Conservation (phyloP, 257 asterid genomes). For the Jacaranda copaia region DNA sequence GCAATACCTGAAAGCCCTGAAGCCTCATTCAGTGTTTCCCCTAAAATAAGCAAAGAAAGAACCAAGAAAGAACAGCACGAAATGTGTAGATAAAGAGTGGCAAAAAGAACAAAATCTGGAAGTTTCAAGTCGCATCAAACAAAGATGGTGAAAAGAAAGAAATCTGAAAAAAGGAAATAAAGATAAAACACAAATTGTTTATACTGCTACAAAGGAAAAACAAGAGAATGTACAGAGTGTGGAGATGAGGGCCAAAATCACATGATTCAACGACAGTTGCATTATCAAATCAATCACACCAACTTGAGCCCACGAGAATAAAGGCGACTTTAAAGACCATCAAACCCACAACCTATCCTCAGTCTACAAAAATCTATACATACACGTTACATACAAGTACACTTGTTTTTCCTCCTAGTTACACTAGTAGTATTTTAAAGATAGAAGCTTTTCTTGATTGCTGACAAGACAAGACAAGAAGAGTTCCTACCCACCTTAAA, state of each 20-base stretch:
- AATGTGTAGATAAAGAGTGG: constrained; percentile 28
- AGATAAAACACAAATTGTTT: constrained; percentile 5
- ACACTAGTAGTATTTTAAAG: constrained; percentile 21
- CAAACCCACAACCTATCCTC: constrained; percentile 36
- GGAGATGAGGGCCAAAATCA: constrained; percentile 50
- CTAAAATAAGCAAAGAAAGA: constrained; percentile 38
- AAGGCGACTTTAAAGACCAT: constrained; percentile 59
- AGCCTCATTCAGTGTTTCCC: background rate
- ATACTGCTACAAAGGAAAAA: constrained; percentile 9
- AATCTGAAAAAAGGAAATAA: background rate
- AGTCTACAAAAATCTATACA: constrained; percentile 3
- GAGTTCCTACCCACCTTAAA: constrained; percentile 48
- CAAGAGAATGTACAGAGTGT: constrained; percentile 50
- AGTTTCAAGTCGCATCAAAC: background rate
- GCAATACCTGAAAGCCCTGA: constrained; percentile 15
- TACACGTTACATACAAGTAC: background rate
- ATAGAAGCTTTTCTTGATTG: constrained; percentile 26
- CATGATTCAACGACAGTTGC: constrained; percentile 61
- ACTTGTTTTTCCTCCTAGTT: background rate
- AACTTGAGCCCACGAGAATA: constrained; percentile 65
- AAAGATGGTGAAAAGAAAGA: constrained; percentile 24
- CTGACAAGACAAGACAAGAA: constrained; percentile 46
- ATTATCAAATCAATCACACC: constrained; percentile 63
- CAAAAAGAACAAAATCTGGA: constrained; percentile 23
- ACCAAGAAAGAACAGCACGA: background rate